A percentile compares a stretch with the other conserved stretches of the same genome.
phyloP scores from a whole-genome alignment of 768 basidiomycete genomes.

The Cystobasidium ongulense region DNA sequence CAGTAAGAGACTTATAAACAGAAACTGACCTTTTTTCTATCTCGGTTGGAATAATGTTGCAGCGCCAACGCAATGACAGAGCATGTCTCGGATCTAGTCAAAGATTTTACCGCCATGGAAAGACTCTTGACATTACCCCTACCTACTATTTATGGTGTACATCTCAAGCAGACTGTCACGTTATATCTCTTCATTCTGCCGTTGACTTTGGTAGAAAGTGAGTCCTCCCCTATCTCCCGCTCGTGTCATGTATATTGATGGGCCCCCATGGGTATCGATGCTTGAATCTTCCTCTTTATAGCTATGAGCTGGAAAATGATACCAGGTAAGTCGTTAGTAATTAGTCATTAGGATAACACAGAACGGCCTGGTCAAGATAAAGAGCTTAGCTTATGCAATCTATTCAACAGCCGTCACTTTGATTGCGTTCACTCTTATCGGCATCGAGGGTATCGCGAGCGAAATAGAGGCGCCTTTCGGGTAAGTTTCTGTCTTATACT shows the following conservation, averaged over 20 bases:
- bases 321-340: slow-evolving; percentile 57
- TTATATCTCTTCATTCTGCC: slow-evolving; percentile 86
- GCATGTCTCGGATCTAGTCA: slow-evolving; percentile 54
- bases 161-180: slow-evolving; percentile 66
- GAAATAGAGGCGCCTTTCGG: slow-evolving; percentile 75
- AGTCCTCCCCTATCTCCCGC: slow-evolving; percentile 43
- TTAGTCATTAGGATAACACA: neutral
- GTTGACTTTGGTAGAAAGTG: slow-evolving; percentile 69
- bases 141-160: slow-evolving; percentile 46
- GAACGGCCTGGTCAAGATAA: too few relatives aligned
- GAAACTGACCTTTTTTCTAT: neutral
- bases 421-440: slow-evolving; percentile 84
- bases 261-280: neutral
- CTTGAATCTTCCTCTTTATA: neutral
- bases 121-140: slow-evolving; percentile 82
- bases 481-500: neutral
- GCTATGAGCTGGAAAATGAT: slow-evolving; percentile 61
- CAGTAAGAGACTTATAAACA: neutral
- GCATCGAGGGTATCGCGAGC: slow-evolving; percentile 80
- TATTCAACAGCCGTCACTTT: slow-evolving; percentile 35
- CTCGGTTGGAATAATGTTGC: neutral
- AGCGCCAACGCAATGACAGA: slow-evolving; percentile 72
- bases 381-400: too few relatives aligned
- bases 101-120: slow-evolving; percentile 57
- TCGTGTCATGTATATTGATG: too few relatives aligned